A percentile compares a stretch with the other conserved stretches of the same genome.
phyloP scores from a whole-genome alignment of 2,329 filamentous ascomycete species.

The Colletotrichum coccodes region DNA sequence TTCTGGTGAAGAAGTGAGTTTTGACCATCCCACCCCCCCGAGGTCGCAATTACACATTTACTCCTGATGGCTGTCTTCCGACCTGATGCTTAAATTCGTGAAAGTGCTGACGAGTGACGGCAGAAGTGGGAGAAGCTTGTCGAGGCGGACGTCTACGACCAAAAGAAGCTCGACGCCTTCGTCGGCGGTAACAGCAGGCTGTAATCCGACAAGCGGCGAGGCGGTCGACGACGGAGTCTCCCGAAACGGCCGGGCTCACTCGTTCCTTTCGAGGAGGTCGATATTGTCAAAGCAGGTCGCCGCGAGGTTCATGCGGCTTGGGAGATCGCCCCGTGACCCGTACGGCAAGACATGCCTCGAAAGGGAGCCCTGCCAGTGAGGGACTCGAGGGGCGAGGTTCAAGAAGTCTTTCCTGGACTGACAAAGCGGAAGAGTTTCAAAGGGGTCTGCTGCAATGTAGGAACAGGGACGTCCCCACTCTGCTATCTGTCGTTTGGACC shows the following conservation, averaged over 20 bases:
- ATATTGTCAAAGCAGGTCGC: no score
- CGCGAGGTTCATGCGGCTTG: background rate
- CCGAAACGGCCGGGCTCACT: no score
- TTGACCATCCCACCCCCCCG: background rate
- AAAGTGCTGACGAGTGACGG: background rate
- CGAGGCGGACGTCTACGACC: conserved; percentile 29
- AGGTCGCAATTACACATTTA: background rate
- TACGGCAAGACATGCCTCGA: background rate
- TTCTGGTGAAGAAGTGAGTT: conserved; percentile 20
- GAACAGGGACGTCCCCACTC: background rate
- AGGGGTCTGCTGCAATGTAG: background rate
- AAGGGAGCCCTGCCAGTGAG: no score
- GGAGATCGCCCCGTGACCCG: background rate
- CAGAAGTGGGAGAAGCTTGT: conserved; percentile 30
- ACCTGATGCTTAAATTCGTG: background rate
- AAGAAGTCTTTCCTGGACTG: background rate
- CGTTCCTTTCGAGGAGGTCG: no score
- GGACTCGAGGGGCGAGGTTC: no score
- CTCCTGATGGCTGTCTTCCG: background rate
- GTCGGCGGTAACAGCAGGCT: conserved; percentile 8
- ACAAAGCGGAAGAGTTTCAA: background rate
- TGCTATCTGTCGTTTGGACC: no score
- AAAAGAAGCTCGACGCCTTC: conserved; percentile 28
- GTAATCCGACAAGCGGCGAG: background rate
- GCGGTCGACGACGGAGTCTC: no score